These are phyloP conservation scores for Voacanga thouarsii DNA, from an alignment of 257 asterid species.

Conservation along the genomic window DNA sequence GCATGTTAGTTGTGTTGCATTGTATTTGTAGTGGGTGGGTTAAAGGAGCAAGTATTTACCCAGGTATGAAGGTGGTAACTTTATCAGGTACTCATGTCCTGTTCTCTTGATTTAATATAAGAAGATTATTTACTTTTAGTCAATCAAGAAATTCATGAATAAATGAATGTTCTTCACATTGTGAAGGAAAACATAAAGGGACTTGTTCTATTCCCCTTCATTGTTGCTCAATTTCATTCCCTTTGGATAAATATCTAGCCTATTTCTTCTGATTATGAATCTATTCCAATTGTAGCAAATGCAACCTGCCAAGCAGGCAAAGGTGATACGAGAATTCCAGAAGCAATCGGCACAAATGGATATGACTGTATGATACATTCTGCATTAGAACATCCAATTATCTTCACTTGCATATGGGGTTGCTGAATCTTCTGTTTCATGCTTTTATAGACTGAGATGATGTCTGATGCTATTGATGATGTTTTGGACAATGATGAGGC, in stretches of 20 bases:
- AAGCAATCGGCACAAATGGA: constrained; percentile 95
- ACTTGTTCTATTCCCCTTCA: background rate
- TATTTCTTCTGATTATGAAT: background rate
- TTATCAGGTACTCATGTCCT: background rate
- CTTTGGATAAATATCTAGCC: background rate
- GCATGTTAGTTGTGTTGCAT: background rate
- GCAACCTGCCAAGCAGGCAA: constrained; percentile 82
- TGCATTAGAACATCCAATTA: background rate
- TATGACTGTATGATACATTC: constrained; percentile 61
- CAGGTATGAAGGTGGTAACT: background rate
- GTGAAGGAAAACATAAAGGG: background rate
- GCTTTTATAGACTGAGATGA: constrained; percentile 81
- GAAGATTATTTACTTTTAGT: background rate
- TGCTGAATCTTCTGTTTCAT: background rate
- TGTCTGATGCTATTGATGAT: constrained; percentile 87
- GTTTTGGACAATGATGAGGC: constrained; percentile 89
- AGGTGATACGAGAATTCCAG: constrained; percentile 86
- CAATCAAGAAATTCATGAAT: background rate
- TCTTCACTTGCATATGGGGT: background rate
- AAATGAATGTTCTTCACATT: background rate
- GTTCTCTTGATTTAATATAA: too few relatives aligned
- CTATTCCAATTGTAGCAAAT: constrained; percentile 63
- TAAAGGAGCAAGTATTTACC: background rate
- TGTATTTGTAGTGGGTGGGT: background rate
- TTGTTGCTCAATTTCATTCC: background rate